phyloP scores from a whole-genome alignment of 176 grass and related monocot genomes.

The Lolium perenne region DNA sequence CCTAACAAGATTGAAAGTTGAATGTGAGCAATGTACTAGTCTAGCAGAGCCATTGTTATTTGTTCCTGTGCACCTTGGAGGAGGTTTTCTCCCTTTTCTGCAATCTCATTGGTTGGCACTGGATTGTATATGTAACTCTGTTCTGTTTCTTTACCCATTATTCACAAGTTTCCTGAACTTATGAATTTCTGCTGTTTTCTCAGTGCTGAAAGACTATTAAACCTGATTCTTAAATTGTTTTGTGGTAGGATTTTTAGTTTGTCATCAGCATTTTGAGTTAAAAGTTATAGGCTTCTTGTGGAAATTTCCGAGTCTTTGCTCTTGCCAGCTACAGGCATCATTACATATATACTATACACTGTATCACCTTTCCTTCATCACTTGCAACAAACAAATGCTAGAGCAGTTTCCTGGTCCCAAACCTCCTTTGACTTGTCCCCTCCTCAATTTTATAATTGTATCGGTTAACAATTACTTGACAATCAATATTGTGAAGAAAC shows the following conservation, averaged over 20 bases:
- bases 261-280: not conserved
- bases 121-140: constrained; percentile 34
- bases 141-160: constrained; percentile 18
- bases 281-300: too few species aligned
- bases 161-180: not conserved
- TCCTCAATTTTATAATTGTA: too few species aligned
- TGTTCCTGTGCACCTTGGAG: constrained; percentile 14
- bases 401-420: too few species aligned
- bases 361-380: too few species aligned
- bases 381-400: too few species aligned
- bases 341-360: too few species aligned
- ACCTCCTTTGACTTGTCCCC: too few species aligned
- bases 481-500: too few species aligned
- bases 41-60: not conserved
- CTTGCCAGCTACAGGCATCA: too few species aligned
- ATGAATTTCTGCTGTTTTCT: not conserved
- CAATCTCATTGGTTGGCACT: constrained; percentile 12
- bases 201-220: not conserved
- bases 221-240: not conserved
- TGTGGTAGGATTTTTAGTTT: not conserved
- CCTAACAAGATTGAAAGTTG: constrained; percentile 35
- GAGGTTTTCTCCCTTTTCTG: not conserved
- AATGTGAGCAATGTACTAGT: constrained; percentile 12
- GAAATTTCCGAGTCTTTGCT: too few species aligned
- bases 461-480: too few species aligned